Conservation (phyloP, 257 asterid species). For the Solanum virginianum region DNA sequence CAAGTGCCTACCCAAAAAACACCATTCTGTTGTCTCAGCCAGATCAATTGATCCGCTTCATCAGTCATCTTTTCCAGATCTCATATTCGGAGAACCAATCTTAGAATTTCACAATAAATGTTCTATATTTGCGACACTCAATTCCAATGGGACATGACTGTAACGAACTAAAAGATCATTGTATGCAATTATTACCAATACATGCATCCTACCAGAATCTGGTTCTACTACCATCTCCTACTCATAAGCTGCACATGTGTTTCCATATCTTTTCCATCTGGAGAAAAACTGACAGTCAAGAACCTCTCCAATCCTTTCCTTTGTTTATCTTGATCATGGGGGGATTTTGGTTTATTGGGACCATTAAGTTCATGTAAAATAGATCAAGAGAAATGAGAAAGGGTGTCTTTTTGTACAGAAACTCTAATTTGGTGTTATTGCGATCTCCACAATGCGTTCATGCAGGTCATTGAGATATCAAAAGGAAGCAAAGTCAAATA, state of each 20-base stretch:
- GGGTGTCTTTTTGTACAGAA: background rate
- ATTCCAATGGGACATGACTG: background rate
- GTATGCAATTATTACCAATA: background rate
- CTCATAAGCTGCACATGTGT: background rate
- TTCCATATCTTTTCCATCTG: background rate
- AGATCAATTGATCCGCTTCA: background rate
- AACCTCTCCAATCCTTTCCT: background rate
- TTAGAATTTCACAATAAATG: background rate
- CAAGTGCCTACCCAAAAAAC: background rate
- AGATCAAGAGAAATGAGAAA: background rate
- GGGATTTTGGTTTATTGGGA: background rate
- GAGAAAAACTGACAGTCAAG: background rate
- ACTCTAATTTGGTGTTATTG: background rate
- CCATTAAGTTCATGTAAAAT: background rate
- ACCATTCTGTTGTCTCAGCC: background rate
- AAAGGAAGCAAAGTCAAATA: slow-evolving; percentile 96
- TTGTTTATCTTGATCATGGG: background rate
- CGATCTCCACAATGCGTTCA: background rate
- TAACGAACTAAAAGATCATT: background rate
- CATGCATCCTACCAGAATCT: background rate
- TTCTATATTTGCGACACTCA: background rate
- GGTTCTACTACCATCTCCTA: background rate
- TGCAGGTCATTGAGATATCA: slow-evolving; percentile 90
- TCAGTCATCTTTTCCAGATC: background rate
- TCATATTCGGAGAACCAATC: background rate